Conservation (phyloP, 441 rosid genomes). For the Populus tomentosa region DNA sequence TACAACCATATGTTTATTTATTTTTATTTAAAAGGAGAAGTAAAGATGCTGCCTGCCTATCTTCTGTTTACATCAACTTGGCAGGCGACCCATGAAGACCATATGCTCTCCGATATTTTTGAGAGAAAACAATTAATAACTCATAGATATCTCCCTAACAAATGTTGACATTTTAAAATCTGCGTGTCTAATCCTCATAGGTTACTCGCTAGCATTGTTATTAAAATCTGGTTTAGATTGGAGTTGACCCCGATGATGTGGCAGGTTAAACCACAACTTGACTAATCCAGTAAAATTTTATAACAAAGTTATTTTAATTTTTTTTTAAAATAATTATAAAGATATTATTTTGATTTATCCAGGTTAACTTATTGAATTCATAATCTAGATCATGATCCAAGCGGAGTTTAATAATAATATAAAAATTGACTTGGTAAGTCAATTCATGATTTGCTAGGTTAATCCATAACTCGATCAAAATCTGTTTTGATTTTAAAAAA, state of each 20-base stretch:
- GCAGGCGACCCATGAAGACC: neutral
- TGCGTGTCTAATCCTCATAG: too few species aligned
- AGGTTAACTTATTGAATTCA: accelerated
- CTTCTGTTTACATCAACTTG: neutral
- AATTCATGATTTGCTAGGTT: accelerated
- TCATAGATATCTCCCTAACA: constrained; percentile 2
- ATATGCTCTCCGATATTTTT: constrained; percentile 20
- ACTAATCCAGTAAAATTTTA: accelerated
- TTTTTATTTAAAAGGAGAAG: too few species aligned
- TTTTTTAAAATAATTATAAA: too few species aligned
- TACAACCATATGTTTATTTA: neutral
- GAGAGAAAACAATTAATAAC: neutral
- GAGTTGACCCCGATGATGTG: too few species aligned
- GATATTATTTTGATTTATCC: too few species aligned
- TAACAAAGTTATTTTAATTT: too few species aligned
- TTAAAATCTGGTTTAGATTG: too few species aligned
- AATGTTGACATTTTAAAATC: neutral
- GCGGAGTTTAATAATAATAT: accelerated
- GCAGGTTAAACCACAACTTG: accelerated
- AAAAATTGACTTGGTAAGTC: accelerated
- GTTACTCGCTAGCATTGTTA: too few species aligned
- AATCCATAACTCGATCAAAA: too few species aligned
- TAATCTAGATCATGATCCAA: accelerated
- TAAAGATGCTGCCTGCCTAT: neutral
- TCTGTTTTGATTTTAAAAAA: accelerated